Percentiles rank a stretch among this genome's conserved stretches.
phyloP scores from a whole-genome alignment of 495 filamentous ascomycete genomes.

The Pseudevernia furfuracea region DNA sequence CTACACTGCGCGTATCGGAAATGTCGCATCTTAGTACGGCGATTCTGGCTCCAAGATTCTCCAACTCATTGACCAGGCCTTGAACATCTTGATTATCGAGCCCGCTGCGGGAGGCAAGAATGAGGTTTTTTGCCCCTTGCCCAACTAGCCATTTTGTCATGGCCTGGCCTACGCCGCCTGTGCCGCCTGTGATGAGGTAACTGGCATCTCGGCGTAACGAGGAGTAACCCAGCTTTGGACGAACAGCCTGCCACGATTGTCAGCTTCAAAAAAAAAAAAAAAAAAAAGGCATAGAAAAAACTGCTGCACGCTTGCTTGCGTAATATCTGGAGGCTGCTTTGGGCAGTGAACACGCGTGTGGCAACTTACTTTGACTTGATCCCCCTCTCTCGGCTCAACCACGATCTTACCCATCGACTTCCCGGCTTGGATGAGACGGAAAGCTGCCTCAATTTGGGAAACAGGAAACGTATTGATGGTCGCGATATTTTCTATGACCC shows the following conservation, averaged over 20 bases:
- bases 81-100: neutral
- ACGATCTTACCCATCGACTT: constrained; percentile 32
- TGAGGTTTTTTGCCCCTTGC: constrained; percentile 46
- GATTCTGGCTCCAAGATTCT: neutral
- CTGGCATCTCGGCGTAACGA: constrained; percentile 29
- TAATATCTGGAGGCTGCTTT: neutral
- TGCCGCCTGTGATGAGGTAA: constrained; percentile 52
- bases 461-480: constrained; percentile 18
- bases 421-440: constrained; percentile 42
- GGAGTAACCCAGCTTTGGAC: neutral
- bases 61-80: neutral
- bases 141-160: constrained; percentile 48
- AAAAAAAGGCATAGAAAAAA: no score
- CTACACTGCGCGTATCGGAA: neutral
- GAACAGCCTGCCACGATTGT: neutral
- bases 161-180: constrained; percentile 49
- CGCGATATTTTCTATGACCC: neutral
- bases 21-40: neutral
- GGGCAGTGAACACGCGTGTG: constrained; percentile 1
- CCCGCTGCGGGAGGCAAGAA: constrained; percentile 43
- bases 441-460: constrained; percentile 34
- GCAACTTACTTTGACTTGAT: constrained; percentile 26
- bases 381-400: constrained; percentile 10
- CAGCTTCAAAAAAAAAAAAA: neutral
- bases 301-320: neutral